Conservation (phyloP, 257 asterid species). For the Lavandula angustifolia region DNA sequence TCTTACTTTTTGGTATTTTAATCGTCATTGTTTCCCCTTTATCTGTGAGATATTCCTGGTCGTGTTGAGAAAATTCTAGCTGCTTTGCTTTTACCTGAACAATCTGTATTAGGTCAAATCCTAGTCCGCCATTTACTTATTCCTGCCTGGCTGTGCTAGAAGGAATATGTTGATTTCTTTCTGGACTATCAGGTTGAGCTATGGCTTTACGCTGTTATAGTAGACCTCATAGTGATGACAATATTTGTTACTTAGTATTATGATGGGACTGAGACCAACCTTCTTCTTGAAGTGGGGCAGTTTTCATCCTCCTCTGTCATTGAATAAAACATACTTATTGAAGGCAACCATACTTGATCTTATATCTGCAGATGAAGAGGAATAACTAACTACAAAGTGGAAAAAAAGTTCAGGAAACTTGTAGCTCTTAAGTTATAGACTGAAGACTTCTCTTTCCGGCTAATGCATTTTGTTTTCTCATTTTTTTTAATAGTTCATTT, state of each 20-base stretch:
- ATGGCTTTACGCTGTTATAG: not conserved
- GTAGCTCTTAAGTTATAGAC: slow-evolving; percentile 19
- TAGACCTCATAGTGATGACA: not conserved
- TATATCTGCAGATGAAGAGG: slow-evolving; percentile 5
- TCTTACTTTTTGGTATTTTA: slow-evolving; percentile 2
- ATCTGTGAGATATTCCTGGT: not conserved
- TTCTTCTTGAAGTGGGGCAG: slow-evolving; percentile 4
- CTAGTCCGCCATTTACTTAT: not conserved
- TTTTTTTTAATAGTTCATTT: not conserved
- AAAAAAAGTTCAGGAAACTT: not conserved
- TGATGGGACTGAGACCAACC: not conserved
- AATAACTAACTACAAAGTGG: slow-evolving; percentile 1
- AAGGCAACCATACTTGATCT: slow-evolving; percentile 12
- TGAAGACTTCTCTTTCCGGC: not conserved
- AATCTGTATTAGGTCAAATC: slow-evolving; percentile 21
- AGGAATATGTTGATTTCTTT: slow-evolving; percentile 9
- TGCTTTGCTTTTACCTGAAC: slow-evolving; percentile 3
- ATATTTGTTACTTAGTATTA: not conserved
- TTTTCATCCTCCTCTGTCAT: slow-evolving; percentile 4
- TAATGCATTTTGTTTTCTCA: slow-evolving; percentile 9
- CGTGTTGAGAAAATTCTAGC: slow-evolving; percentile 11
- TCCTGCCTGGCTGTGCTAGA: slow-evolving; percentile 5
- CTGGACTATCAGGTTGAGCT: not conserved
- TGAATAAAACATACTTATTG: not conserved
- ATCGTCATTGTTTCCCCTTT: not conserved